phyloP scores from a whole-genome alignment of 2,329 filamentous ascomycete species.

The Neocatenulostroma microsporum region DNA sequence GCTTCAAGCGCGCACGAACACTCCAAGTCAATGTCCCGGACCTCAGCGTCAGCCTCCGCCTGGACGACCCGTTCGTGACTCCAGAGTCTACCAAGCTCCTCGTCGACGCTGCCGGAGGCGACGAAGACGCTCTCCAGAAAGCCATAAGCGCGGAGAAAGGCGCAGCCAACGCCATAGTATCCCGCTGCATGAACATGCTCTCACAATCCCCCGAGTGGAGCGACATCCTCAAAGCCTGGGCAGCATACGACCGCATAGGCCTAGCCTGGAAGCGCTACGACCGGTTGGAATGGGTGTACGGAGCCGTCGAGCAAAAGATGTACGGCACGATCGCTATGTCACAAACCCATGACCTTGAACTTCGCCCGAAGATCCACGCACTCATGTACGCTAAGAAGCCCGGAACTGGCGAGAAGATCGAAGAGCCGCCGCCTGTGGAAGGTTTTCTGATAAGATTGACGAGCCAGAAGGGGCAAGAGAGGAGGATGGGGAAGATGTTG shows the following conservation, averaged over 20 bases:
- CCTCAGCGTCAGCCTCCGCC: constrained; percentile 50
- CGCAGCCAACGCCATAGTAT: constrained; percentile 50
- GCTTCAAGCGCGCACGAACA: constrained; percentile 49
- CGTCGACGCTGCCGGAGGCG: constrained; percentile 36
- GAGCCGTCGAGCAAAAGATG: constrained; percentile 59
- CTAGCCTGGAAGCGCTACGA: constrained; percentile 64
- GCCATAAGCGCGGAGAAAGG: constrained; percentile 46
- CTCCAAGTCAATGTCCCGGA: constrained; percentile 57
- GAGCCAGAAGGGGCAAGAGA: constrained; percentile 53
- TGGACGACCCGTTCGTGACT: constrained; percentile 53
- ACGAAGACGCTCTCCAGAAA: constrained; percentile 39
- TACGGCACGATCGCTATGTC: constrained; percentile 62
- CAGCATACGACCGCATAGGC: constrained; percentile 51
- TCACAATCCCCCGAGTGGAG: constrained; percentile 51
- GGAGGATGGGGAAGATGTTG: constrained; percentile 52
- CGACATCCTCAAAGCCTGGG: constrained; percentile 53
- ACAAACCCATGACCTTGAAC: constrained; percentile 57
- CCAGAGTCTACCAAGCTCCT: constrained; percentile 39
- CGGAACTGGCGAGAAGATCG: constrained; percentile 38
- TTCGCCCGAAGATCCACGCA: constrained; percentile 58
- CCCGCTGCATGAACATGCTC: constrained; percentile 52
- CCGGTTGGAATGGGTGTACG: constrained; percentile 60
- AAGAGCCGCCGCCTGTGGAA: constrained; percentile 56
- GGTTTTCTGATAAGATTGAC: constrained; percentile 60
- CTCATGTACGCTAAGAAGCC: constrained; percentile 52